phyloP scores from a whole-genome alignment of 768 basidiomycete species.

The Crassisporium funariophilum region DNA sequence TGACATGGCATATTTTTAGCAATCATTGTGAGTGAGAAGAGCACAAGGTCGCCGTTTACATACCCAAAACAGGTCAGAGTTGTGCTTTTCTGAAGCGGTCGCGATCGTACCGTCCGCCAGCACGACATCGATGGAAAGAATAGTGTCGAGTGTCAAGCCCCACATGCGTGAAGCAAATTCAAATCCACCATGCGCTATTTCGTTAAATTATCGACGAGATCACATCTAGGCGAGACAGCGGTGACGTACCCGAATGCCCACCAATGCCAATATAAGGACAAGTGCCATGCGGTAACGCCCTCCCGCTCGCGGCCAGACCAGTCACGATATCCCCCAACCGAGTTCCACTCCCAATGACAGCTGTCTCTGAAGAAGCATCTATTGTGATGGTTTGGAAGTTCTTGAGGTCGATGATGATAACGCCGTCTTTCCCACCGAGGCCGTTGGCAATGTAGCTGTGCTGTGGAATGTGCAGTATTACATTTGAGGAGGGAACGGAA shows the following conservation, averaged over 20 bases:
- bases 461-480: no score
- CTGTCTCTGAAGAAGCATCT: constrained; percentile 28
- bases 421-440: constrained; percentile 41
- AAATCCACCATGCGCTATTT: constrained; percentile 31
- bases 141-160: constrained; percentile 39
- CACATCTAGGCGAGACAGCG: no score
- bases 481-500: no score
- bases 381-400: constrained; percentile 37
- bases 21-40: not conserved
- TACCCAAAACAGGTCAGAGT: constrained; percentile 51
- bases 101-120: constrained; percentile 35
- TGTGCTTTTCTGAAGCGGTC: constrained; percentile 28
- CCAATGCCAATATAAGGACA: constrained; percentile 50
- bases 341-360: constrained; percentile 40
- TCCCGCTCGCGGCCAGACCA: constrained; percentile 36
- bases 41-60: constrained; percentile 13
- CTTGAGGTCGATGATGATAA: constrained; percentile 43
- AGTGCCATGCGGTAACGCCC: constrained; percentile 45
- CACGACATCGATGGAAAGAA: constrained; percentile 32
- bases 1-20: not conserved
- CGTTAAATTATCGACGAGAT: no score
- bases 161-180: constrained; percentile 38
- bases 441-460: constrained; percentile 50
- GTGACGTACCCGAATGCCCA: constrained; percentile 43
- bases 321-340: constrained; percentile 40